These are phyloP conservation scores for Suillus sp. DNA, from an alignment of 768 basidiomycete genomes.

Conservation along the genomic window DNA sequence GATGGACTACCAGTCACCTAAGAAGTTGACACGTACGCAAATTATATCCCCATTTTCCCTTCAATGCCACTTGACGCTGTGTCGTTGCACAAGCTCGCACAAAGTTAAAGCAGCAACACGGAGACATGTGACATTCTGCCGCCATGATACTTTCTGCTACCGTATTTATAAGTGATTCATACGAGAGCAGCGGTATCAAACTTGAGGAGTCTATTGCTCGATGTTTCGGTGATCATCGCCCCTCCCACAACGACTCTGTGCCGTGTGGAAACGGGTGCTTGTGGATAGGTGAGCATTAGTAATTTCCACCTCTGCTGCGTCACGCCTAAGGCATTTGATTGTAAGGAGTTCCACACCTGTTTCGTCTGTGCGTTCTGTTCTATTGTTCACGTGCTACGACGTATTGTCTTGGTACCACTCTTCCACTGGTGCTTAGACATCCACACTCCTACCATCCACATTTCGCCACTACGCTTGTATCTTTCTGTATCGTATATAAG, in stretches of 20 bases:
- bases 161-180: background rate
- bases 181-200: background rate
- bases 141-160: background rate
- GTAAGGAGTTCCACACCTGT: background rate
- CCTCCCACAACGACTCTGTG: background rate
- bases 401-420: background rate
- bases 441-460: background rate
- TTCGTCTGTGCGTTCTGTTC: background rate
- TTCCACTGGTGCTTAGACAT: background rate
- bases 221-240: no score
- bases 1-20: background rate
- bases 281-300: background rate
- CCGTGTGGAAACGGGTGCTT: background rate
- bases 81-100: background rate
- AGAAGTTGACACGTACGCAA: background rate
- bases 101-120: background rate
- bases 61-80: background rate
- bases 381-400: background rate
- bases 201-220: no score
- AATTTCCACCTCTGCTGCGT: background rate
- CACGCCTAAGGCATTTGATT: background rate
- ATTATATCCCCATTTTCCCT: background rate
- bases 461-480: background rate
- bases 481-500: background rate
- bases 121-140: background rate